Conservation (phyloP, 257 asterid genomes). For the Scutellaria minor region DNA sequence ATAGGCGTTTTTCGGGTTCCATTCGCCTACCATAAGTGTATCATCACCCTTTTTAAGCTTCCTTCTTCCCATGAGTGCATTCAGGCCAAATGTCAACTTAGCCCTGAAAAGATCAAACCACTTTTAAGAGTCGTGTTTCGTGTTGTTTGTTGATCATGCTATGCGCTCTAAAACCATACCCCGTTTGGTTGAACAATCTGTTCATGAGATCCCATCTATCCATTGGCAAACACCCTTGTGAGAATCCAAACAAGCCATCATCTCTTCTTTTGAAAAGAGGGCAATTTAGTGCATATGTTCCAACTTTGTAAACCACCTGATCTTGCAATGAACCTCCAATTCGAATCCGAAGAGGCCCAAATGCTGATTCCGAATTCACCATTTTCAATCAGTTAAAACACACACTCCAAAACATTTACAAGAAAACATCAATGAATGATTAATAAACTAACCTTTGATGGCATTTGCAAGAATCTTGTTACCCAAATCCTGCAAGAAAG, state of each 20-base stretch:
- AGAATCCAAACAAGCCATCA: constrained; percentile 57
- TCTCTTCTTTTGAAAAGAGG: constrained; percentile 49
- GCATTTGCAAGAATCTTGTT: constrained; percentile 70
- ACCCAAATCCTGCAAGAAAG: constrained; percentile 54
- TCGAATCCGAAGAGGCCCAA: constrained; percentile 62
- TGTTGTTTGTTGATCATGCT: neutral
- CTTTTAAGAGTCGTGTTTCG: no score
- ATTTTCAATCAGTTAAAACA: neutral
- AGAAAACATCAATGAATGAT: neutral
- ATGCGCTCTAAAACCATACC: constrained; percentile 38
- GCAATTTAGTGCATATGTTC: constrained; percentile 50
- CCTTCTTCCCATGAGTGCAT: constrained; percentile 68
- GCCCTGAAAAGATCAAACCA: constrained; percentile 46
- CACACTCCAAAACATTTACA: neutral
- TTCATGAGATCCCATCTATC: constrained; percentile 74
- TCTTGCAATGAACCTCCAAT: constrained; percentile 81
- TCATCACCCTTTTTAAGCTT: constrained; percentile 20
- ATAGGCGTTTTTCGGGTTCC: constrained; percentile 63
- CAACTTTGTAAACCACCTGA: constrained; percentile 63
- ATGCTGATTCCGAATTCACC: constrained; percentile 46
- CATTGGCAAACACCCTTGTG: constrained; percentile 67
- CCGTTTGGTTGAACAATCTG: constrained; percentile 55
- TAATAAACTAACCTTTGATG: constrained; percentile 53
- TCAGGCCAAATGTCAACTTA: constrained; percentile 67
- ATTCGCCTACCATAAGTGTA: constrained; percentile 62